Conservation (phyloP, 129 eudicot genomes). For the Pittosporum tobira region DNA sequence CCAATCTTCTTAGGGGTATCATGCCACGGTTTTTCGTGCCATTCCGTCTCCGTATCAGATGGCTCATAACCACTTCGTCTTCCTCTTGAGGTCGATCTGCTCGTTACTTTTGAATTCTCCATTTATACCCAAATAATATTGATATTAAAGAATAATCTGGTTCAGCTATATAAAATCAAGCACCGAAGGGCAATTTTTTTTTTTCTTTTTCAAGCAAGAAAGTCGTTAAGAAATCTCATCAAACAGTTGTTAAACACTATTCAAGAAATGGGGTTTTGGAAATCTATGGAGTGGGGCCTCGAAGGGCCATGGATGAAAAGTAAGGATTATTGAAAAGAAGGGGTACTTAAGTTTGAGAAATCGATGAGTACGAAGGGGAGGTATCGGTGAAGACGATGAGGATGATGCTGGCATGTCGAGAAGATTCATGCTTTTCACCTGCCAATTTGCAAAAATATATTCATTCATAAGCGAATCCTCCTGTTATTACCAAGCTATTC, state of each 20-base stretch:
- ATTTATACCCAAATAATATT: slow-evolving; percentile 14
- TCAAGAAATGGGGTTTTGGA: slow-evolving; percentile 2
- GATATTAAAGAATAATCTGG: slow-evolving; percentile 16
- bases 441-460: slow-evolving; percentile 16
- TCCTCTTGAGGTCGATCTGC: slow-evolving; percentile 26
- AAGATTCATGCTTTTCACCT: slow-evolving; percentile 24
- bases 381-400: slow-evolving; percentile 51
- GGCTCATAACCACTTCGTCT: slow-evolving; percentile 70
- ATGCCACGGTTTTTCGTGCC: slow-evolving; percentile 30
- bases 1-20: slow-evolving; percentile 19
- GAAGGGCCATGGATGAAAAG: slow-evolving; percentile 9
- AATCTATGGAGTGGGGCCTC: background rate
- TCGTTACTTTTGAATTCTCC: slow-evolving; percentile 36
- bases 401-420: slow-evolving; percentile 13
- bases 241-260: background rate
- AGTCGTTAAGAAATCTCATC: background rate
- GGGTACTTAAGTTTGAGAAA: slow-evolving; percentile 20
- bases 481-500: slow-evolving; percentile 25
- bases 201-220: too few relatives aligned
- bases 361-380: slow-evolving; percentile 32
- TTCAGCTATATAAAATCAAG: slow-evolving; percentile 22
- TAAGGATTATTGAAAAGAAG: slow-evolving; percentile 5
- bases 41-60: slow-evolving; percentile 61
- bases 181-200: background rate
- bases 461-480: slow-evolving; percentile 1